Conservation (phyloP, 495 filamentous ascomycete species). For the Podospora sp. region DNA sequence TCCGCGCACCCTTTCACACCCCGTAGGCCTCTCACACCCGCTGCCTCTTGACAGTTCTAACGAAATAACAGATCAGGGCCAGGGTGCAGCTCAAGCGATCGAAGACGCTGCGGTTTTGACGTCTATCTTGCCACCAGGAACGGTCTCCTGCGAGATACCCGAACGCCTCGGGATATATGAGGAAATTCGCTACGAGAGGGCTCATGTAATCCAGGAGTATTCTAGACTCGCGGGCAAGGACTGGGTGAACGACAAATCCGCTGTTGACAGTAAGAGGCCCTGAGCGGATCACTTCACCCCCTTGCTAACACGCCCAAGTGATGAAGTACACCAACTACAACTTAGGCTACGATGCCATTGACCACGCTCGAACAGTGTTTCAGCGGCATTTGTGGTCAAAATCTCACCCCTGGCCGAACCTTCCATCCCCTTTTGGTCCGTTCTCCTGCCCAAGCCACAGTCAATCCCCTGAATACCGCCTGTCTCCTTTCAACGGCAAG, state of each 20-base stretch:
- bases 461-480: neutral
- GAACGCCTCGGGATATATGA: slow-evolving; percentile 58
- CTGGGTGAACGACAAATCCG: slow-evolving; percentile 33
- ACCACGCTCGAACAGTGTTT: slow-evolving; percentile 55
- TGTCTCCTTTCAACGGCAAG: neutral
- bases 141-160: slow-evolving; percentile 42
- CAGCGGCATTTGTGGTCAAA: slow-evolving; percentile 49
- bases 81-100: slow-evolving; percentile 59
- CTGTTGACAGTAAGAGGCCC: slow-evolving; percentile 38
- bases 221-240: slow-evolving; percentile 50
- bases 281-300: too few relatives aligned
- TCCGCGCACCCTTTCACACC: slow-evolving; percentile 65
- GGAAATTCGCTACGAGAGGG: slow-evolving; percentile 53
- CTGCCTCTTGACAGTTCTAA: too few relatives aligned
- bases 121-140: slow-evolving; percentile 53
- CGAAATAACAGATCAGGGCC: slow-evolving; percentile 46
- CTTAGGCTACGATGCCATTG: slow-evolving; percentile 62
- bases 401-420: slow-evolving; percentile 47
- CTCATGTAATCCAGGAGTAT: slow-evolving; percentile 58
- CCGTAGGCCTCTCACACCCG: slow-evolving; percentile 26
- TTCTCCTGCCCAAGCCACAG: neutral
- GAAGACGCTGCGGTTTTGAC: slow-evolving; percentile 63
- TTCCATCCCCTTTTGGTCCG: slow-evolving; percentile 57
- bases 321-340: slow-evolving; percentile 55
- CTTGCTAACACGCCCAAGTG: slow-evolving; percentile 37